Base-by-base conservation (phyloP, 2,329 filamentous ascomycete species). In the Trichothecium sympodiale region DNA sequence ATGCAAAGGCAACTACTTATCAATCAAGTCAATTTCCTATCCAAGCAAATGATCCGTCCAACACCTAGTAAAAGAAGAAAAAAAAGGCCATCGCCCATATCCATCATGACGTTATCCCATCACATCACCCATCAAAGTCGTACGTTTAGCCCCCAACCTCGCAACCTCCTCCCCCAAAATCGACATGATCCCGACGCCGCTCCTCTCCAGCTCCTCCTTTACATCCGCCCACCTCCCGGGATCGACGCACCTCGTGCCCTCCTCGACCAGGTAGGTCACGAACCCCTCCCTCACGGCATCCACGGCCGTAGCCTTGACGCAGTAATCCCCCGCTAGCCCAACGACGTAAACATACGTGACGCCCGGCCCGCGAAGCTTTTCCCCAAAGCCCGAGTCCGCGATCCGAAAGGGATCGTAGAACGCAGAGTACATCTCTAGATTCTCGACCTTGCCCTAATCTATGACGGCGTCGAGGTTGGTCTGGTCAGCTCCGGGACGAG, bases 391-490 rank as follows among this genome's bases (percentile, higher is more conserved):
- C 48, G 73, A 79, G 48, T 79, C 75, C 17, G 62, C 64, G 12
- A 81, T 64, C 23, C 60, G 61, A 48, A 95, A 89, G 0, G 84
- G 83, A 52, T 88, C 83, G 41, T 80, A 80, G 49, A 98, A 96
- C 1, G 81, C 87, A 42, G 82, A 89, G 60, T 95, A 96, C 83
- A 95, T 94, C 59, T 98, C 91, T 3, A 94, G 73, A 31, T 71
- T 64, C 31, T 66, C 55, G 52, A 86, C 70, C 51, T 67, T 71
- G 9, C 91, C 91, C 63, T 98, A 96, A 46, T 83, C 71, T 12
- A 95, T 61, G 18, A 86, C 63, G 26, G 59, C 47, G 46, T 89
- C 70, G n/a, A 94, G 46, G 13, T 64, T 67, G 7, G 51, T 48
- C 12, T 52, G 40, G 34, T 85, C 64, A 96, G 67, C 52, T 87